Percentiles rank a stretch among this genome's conserved stretches.
Evolutionary conservation across 139 green algal genomes (phyloP).

Genomic region (Tetradesmus lagerheimii): DNA sequence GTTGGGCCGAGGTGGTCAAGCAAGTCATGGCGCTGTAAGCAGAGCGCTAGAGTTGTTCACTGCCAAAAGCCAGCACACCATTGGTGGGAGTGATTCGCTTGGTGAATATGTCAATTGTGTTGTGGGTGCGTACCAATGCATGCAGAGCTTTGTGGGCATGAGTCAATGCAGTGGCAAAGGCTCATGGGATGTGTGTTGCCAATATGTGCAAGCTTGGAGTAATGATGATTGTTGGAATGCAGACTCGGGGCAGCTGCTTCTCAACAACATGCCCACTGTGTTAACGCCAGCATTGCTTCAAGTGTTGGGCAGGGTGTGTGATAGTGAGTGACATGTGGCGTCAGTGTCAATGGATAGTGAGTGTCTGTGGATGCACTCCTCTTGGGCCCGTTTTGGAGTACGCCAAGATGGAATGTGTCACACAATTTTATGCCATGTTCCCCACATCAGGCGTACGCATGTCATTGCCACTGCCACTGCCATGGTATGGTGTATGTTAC

Average conservation of each 20-base stretch:
- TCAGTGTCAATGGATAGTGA: too few relatives aligned
- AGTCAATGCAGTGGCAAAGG: constrained; percentile 24
- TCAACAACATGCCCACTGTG: constrained; percentile 9
- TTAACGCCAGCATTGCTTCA: constrained; percentile 16
- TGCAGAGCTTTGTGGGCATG: neutral
- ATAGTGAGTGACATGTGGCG: neutral
- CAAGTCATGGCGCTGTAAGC: neutral
- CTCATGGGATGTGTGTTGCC: neutral
- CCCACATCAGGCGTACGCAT: too few relatives aligned
- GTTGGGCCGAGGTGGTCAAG: neutral
- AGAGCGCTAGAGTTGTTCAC: neutral
- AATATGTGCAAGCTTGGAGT: constrained; percentile 16
- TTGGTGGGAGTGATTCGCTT: neutral
- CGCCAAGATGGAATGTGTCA: too few relatives aligned
- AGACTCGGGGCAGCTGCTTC: neutral
- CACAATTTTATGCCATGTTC: too few relatives aligned
- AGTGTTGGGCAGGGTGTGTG: constrained; percentile 23
- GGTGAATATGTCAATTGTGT: neutral
- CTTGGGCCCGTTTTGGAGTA: too few relatives aligned
- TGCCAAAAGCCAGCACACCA: neutral
- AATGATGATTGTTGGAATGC: neutral
- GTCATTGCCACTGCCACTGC: too few relatives aligned
- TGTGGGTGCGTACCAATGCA: neutral
- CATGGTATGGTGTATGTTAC: too few relatives aligned
- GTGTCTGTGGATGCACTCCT: too few relatives aligned